These are phyloP conservation scores for Salix suchowensis DNA, from an alignment of 345 rosid species.

Conservation along the genomic window DNA sequence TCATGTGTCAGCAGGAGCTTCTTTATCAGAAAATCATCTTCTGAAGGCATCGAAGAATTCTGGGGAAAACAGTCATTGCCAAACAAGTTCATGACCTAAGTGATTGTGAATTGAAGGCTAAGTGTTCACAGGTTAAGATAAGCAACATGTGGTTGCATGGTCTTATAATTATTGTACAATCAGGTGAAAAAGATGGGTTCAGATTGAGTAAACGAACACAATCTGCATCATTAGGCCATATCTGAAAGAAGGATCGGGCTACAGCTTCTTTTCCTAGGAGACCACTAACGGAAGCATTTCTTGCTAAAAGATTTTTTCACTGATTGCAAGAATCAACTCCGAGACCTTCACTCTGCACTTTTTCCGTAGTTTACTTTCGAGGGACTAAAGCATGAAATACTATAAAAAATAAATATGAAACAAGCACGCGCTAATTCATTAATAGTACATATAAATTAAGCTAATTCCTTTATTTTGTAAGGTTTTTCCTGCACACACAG, in stretches of 20 bases:
- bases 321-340: slow-evolving; percentile 9
- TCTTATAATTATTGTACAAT: neutral
- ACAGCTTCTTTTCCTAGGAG: neutral
- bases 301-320: neutral
- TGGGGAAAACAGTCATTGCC: neutral
- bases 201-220: no score
- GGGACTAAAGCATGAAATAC: no score
- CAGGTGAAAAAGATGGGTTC: neutral
- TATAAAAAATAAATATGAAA: no score
- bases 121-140: neutral
- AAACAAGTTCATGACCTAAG: slow-evolving; percentile 24
- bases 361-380: neutral
- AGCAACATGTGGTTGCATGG: neutral
- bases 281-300: no score
- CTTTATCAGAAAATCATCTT: slow-evolving; percentile 49
- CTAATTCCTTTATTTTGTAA: no score
- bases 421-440: no score
- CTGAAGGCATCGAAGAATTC: slow-evolving; percentile 5
- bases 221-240: no score
- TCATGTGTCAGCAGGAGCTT: slow-evolving; percentile 63
- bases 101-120: neutral
- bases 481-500: no score
- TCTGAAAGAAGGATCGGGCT: neutral
- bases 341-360: slow-evolving; percentile 15
- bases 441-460: no score